These are phyloP conservation scores for Aspergillus puulaauensis DNA, from an alignment of 2,329 filamentous ascomycete species.

Conservation along the genomic window DNA sequence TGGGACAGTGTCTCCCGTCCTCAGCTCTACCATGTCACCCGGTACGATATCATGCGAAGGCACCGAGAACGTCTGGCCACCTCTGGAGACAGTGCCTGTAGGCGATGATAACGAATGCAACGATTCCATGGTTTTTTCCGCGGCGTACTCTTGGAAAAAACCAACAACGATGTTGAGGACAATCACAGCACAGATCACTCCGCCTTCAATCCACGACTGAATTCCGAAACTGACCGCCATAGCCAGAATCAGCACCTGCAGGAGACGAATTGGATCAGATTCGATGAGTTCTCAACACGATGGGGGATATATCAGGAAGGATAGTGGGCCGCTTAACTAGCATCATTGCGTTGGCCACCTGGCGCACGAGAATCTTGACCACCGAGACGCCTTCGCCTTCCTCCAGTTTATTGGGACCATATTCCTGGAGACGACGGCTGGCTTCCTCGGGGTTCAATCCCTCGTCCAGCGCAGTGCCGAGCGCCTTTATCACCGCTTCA, in stretches of 20 bases:
- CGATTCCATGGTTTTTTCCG: too few relatives aligned
- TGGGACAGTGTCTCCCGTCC: conserved; percentile 61
- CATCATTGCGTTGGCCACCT: conserved; percentile 71
- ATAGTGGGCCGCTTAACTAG: conserved; percentile 47
- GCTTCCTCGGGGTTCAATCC: conserved; percentile 59
- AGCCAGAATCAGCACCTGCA: conserved; percentile 71
- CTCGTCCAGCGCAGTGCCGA: conserved; percentile 56
- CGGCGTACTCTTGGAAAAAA: conserved; percentile 62
- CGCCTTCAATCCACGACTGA: conserved; percentile 59
- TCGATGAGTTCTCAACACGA: not conserved
- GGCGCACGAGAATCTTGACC: conserved; percentile 66
- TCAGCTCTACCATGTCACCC: conserved; percentile 57
- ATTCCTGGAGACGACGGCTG: conserved; percentile 54
- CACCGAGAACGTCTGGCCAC: conserved; percentile 55
- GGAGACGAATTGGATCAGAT: conserved; percentile 6
- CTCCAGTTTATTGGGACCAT: conserved; percentile 65
- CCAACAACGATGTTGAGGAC: conserved; percentile 58
- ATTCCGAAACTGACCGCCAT: conserved; percentile 65
- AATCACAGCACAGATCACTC: conserved; percentile 60
- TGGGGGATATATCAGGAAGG: too few relatives aligned
- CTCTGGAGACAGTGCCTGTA: conserved; percentile 57
- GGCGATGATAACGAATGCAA: conserved; percentile 58
- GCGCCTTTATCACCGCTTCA: conserved; percentile 54
- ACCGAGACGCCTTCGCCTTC: conserved; percentile 65
- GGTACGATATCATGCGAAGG: conserved; percentile 61